Evolutionary conservation across 1,284 basidiomycete species (phyloP).

Genomic region (Earliella scabrosa): DNA sequence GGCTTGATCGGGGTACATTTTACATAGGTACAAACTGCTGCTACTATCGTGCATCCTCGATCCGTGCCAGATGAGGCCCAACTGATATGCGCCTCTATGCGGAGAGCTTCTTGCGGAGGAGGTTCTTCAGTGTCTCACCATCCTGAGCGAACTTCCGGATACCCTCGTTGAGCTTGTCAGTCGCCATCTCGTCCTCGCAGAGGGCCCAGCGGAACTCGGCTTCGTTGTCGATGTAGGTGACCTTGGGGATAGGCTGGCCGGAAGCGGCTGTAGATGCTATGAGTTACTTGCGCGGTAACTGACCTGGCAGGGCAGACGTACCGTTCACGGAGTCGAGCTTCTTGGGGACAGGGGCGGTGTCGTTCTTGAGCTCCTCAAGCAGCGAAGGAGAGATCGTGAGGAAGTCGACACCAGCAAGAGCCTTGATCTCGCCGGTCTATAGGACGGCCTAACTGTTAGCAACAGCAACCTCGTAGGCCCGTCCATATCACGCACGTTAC

Average conservation of each 20-base stretch:
- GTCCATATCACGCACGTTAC: slow-evolving; percentile 66
- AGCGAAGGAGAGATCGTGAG: slow-evolving; percentile 93
- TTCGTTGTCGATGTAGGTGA: slow-evolving; percentile 91
- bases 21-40: slow-evolving; percentile 1
- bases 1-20: not conserved
- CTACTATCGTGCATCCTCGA: not conserved
- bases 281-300: not conserved
- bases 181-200: slow-evolving; percentile 92
- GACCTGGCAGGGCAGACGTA: slow-evolving; percentile 39
- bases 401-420: slow-evolving; percentile 86
- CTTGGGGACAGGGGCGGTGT: slow-evolving; percentile 79
- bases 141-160: slow-evolving; percentile 98
- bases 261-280: slow-evolving; percentile 46
- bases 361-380: slow-evolving; percentile 92
- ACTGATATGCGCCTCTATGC: slow-evolving; percentile 40
- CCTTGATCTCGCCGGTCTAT: slow-evolving; percentile 90
- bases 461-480: not conserved
- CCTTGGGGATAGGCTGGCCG: slow-evolving; percentile 75
- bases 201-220: slow-evolving; percentile 94
- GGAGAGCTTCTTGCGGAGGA: slow-evolving; percentile 82
- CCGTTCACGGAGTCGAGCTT: slow-evolving; percentile 78
- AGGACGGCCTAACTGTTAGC: slow-evolving; percentile 17
- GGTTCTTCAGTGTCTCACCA: slow-evolving; percentile 85
- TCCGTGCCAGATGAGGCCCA: not conserved
- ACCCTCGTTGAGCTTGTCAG: slow-evolving; percentile 96